Evolutionary conservation across 345 rosid genomes (phyloP), one percentile per base, ranked within the genome.

Genomic region (Camelina neglecta): DNA sequence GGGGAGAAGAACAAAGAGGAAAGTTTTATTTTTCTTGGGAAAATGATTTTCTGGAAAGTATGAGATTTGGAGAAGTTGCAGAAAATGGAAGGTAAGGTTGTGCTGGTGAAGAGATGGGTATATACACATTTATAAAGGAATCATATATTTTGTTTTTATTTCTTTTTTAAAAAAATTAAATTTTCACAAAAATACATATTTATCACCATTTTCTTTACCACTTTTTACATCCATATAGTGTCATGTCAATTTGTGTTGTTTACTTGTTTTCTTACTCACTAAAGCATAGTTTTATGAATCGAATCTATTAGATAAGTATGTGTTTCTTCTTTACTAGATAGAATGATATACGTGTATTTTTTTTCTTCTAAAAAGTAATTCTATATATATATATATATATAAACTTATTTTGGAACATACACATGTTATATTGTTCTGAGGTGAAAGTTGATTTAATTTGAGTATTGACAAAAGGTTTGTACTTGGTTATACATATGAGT

Each of bases 41-140:
- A 78, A 78, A 67, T 78, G 74, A 72, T 78, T 77, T 77, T 77
- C 76, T 71, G 76, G 78, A 78, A 78, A 78, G 78, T 78, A 67
- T 78, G 77, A 67, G 69, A 78, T 65, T 65, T 72, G 78, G 65
- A 78, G 78, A 78, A 73, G 78, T 79, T 79, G 82, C 79, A 79
- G 79, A 79, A 74, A 67, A 69, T 74, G 79, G 82, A 79, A 79
- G 82, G 71, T 62, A 64, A 73, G 75, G 75, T 57, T 71, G 72
- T 71, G 81, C 75, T 74, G 71, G 71, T 67, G 78, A 79, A 42
- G 79, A 79, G 79, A 69, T 79, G 75, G 61, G 71, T 79, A 63
- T 74, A 16, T 69, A 74, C 78, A 74, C 78, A 74, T 79, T 74
- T 79, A 79, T 79, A 79, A 74, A 18, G 72, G 81, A 73, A 72